Evolutionary conservation across 1,284 basidiomycete species (phyloP).

Genomic region (Leccinum proliferum): DNA sequence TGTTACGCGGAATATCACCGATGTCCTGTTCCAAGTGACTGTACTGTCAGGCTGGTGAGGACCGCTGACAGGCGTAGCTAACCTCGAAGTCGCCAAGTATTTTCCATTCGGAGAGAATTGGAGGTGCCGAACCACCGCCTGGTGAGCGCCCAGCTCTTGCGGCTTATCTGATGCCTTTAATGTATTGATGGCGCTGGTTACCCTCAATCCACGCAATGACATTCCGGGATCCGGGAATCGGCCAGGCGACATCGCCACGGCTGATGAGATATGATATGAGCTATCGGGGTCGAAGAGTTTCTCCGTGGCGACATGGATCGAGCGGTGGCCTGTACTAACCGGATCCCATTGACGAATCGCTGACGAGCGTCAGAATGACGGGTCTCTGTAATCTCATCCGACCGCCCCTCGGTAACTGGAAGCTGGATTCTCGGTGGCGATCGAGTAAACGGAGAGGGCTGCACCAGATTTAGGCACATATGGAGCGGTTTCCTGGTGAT

Average conservation of each 20-base stretch:
- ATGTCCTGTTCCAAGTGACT: conserved; percentile 70
- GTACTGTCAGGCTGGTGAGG: conserved; percentile 8
- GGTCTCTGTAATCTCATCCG: conserved; percentile 24
- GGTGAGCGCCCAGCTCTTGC: conserved; percentile 40
- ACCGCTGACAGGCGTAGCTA: neutral
- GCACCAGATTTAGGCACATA: conserved; percentile 15
- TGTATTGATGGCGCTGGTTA: conserved; percentile 53
- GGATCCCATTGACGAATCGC: conserved; percentile 40
- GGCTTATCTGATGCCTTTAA: conserved; percentile 50
- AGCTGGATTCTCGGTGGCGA: conserved; percentile 24
- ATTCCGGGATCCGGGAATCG: conserved; percentile 36
- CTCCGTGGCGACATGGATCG: conserved; percentile 27
- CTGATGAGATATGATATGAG: conserved; percentile 24
- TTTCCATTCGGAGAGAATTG: conserved; percentile 38
- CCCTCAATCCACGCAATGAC: conserved; percentile 45
- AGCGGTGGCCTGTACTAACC: conserved; percentile 37
- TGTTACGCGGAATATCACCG: conserved; percentile 68
- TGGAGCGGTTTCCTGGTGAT: conserved; percentile 20
- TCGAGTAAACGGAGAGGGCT: conserved; percentile 20
- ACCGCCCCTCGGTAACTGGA: conserved; percentile 25
- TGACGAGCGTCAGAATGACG: conserved; percentile 29
- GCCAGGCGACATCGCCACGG: conserved; percentile 27
- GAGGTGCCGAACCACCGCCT: conserved; percentile 34
- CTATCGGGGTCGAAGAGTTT: conserved; percentile 25
- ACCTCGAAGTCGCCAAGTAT: conserved; percentile 35